A percentile compares a stretch with the other conserved stretches of the same genome.
Evolutionary conservation across 2,329 filamentous ascomycete species (phyloP).

Genomic region (Botrytis sinoallii): DNA sequence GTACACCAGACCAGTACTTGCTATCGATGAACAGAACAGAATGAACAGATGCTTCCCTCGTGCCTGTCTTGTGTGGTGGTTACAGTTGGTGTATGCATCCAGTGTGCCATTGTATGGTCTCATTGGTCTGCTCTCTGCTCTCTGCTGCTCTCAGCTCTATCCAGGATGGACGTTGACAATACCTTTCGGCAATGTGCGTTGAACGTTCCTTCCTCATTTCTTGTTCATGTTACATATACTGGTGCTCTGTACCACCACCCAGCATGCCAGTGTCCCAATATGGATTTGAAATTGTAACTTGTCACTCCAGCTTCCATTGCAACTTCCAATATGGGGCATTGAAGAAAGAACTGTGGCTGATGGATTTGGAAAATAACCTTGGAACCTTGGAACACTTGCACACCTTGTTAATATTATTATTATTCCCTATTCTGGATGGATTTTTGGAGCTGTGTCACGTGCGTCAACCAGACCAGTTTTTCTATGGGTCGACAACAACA

Average conservation of each 20-base stretch:
- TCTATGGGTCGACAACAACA: constrained; percentile 9
- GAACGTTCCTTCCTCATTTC: background rate
- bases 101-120: background rate
- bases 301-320: too few species aligned
- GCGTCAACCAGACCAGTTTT: background rate
- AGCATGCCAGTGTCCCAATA: background rate
- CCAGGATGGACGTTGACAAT: background rate
- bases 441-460: background rate
- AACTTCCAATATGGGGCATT: background rate
- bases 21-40: background rate
- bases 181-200: background rate
- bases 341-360: background rate
- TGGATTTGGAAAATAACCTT: background rate
- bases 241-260: background rate
- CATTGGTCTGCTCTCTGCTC: background rate
- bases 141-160: background rate
- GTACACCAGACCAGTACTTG: background rate
- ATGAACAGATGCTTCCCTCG: background rate
- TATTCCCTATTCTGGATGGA: background rate
- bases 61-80: background rate
- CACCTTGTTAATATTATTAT: background rate
- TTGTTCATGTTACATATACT: background rate
- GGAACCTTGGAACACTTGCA: background rate
- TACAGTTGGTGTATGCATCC: background rate
- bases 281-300: background rate